These are phyloP conservation scores for Mucor irregularis DNA, from an alignment of 371 early-diverging fungal genomes.

Conservation along the genomic window DNA sequence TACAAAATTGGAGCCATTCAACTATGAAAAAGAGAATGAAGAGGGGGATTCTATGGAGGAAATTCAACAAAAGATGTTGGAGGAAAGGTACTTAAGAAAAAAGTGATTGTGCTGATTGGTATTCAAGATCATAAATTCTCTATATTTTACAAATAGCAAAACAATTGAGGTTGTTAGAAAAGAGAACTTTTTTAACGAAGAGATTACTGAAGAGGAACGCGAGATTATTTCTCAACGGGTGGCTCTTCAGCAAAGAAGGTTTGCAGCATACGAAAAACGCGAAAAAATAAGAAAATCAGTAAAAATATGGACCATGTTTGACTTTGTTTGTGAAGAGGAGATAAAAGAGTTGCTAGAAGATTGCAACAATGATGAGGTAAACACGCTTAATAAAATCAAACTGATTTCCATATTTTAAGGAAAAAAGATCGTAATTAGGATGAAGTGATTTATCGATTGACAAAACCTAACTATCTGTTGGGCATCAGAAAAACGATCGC, in stretches of 20 bases:
- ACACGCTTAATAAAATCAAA: background rate
- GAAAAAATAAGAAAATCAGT: constrained; percentile 70
- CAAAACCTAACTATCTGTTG: constrained; percentile 65
- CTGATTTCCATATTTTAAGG: background rate
- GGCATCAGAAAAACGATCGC: constrained; percentile 74
- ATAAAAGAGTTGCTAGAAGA: constrained; percentile 77
- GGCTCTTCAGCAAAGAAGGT: constrained; percentile 81
- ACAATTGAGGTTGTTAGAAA: constrained; percentile 80
- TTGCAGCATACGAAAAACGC: constrained; percentile 74
- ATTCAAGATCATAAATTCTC: background rate
- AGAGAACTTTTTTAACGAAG: constrained; percentile 81
- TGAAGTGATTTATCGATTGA: constrained; percentile 71
- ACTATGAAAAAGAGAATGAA: background rate
- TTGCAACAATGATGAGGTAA: constrained; percentile 74
- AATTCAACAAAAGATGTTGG: background rate
- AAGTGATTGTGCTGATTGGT: too few relatives aligned
- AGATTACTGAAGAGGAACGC: constrained; percentile 82
- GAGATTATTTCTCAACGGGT: constrained; percentile 84
- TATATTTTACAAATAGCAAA: constrained; percentile 48
- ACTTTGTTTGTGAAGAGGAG: constrained; percentile 78
- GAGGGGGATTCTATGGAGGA: background rate
- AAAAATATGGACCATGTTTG: constrained; percentile 71
- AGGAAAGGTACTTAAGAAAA: background rate
- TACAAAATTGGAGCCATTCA: background rate
- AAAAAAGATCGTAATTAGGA: constrained; percentile 36